Evolutionary conservation across 139 green algal species (phyloP), one percentile per base, ranked within the genome.

Genomic region (Diplosphaera chodatii): DNA sequence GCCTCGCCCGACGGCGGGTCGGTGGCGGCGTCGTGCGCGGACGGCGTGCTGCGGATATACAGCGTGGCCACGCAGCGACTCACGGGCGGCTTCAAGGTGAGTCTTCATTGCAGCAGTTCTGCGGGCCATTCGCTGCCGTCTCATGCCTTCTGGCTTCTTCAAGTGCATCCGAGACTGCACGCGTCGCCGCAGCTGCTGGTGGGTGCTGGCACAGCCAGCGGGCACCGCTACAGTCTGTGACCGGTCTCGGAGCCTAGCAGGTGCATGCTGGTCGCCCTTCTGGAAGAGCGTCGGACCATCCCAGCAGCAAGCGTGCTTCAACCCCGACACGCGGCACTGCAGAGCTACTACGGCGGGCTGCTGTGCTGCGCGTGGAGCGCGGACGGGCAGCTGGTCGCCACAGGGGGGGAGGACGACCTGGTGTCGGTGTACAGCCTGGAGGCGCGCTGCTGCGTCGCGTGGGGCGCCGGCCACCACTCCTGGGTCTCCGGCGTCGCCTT

Each of bases 321-420:
- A n/a, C n/a, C n/a, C n/a, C 25, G 48, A 3, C 48, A 18, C 33
- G 62, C 27, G 62, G 23, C 21, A 15, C 23, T 23, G 40, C 77
- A 91, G 78, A 90, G 78, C 74, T 97, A 97, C 78, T 98, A 93
- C 75, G 93, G 93, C 30, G 88, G 85, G 18, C 74, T 92, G 62
- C 77, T 91, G 28, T 98, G 93, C 83, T 90, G 85, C 40, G 80
- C 85, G n/a, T 98, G 91, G 88, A 93, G 83, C 73, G 74, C 71
- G 10, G 92, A 98, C 68, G 84, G 85, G 4, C 75, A 66, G 15
- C 93, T 90, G 68, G 76, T 98, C 41, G 88, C 92, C 0, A 78
- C 87, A 2, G 93, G 93, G 0, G 90, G 93, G 0, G 93, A 98
- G 76, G 93, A 98, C 63, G 93, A 98, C 74, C 79, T 97, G 40